Evolutionary conservation across 2,329 filamentous ascomycete species (phyloP), one percentile per base, ranked within the genome.

Genomic region (Fonsecaea erecta): DNA sequence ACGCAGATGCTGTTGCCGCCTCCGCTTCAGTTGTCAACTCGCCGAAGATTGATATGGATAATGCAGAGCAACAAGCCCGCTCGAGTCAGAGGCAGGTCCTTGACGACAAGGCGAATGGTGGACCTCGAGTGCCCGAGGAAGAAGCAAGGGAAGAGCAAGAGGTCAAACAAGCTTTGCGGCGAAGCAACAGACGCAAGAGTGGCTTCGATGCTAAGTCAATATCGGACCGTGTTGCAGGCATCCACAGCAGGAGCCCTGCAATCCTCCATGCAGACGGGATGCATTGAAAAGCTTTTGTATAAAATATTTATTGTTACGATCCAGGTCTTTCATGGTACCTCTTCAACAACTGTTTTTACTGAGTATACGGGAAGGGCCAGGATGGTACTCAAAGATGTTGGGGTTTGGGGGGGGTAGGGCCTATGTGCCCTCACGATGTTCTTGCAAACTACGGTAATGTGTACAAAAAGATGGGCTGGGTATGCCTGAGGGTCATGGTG

Each of bases 1-100:
- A 87, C 46, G 76, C 80, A 21, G 83, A 86, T 52, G 74, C 75
- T 8, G 74, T 67, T 14, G 76, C 74, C 69, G 73, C 66, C 12
- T 68, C 71, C 32, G 60, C 64, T 14, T 70, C 66, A 9, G 66
- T 73, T 40, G 73, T 74, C 16, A 70, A 71, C 37, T 73, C 73
- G 1, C 64, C 72, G 8, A 57, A 66, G 9, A 57, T 69, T 35
- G 66, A 81, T 43, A 7, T 66, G 21, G 52, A 53, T 4, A 37
- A 79, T 60, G 78, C 79, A 3, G 65, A 70, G 16, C 62, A 74
- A 21, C 79, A 81, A 73, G 77, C 78, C 4, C 65, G 74, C 34
- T 74, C 71, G 35, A 78, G 76, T 28, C 74, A 78, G 59, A 75
- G 79, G 71, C 77, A 79, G 67, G 74, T 80, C 37, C 72, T 80